Evolutionary conservation across 2,329 filamentous ascomycete genomes (phyloP), one percentile per base, ranked within the genome.

Genomic region (Myriosclerotinia scirpicola): DNA sequence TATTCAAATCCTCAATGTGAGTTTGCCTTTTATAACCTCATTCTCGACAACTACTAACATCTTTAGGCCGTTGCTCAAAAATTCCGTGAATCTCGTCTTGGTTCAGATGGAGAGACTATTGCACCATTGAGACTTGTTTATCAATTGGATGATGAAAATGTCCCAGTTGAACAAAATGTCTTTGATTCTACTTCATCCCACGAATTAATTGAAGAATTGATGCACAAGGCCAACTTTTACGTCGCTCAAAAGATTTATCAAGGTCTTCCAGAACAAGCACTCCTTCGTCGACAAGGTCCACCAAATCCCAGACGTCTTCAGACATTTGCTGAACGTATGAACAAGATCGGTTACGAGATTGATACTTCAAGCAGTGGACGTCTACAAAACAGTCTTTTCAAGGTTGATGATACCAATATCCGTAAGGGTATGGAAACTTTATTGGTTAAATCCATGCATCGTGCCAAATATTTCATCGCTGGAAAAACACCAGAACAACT

Each of bases 381-480:
- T 62, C 83, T 99, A 52, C 95, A 98, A 79, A 96, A 93, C 82
- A 97, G 94, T 77, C 82, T 99, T 58, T 98, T 97, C 85, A 91
- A 92, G 79, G 88, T 99, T 53, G 89, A 96, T 56, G 93, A 99
- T 77, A 80, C 86, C 46, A 92, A 96, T 72, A 83, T 97, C 70
- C 91, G 95, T 75, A 97, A 96, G 87, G 95, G 95, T 70, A 97
- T 99, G 91, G 95, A 99, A 83, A 97, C 94, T 2, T 82, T 98
- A 40, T 83, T 98, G 44, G 84, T 97, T 78, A 99, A 99, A 83
- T 89, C 93, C 48, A 97, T 98, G 93, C 90, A 91, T 74, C 91
- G 94, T 69, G 95, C 93, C 76, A 98, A 97, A 79, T 99, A 99
- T 81, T 96, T 88, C 75, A 90, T 98, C 73, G 85, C 90, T 65